Evolutionary conservation across 805 yeast species (phyloP), one percentile per base, ranked within the genome.

Genomic region (Alloascoidea hylecoeti): DNA sequence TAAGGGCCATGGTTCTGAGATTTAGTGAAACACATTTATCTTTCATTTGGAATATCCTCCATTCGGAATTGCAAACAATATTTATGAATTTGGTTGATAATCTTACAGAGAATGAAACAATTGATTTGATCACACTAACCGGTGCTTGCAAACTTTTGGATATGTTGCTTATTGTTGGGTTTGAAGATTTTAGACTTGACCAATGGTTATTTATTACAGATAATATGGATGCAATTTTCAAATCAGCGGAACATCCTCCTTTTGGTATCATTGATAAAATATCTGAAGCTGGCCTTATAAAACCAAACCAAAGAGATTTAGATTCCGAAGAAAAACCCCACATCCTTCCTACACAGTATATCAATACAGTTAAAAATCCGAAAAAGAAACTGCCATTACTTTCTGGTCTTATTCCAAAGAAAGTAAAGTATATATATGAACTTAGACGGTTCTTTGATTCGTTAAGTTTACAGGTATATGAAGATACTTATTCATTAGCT

Each of bases 181-280:
- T 68, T 33, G 96, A 88, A 51, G 95, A 85, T 41, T 67, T 89
- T 63, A 78, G 76, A 56, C 50, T 72, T 55, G 51, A 72, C 43
- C 92, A 85, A 49, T 89, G 97, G 97, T 60, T 92, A 2, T 92
- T 85, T 50, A 70, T 89, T 6, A 66, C 76, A 17, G 84, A 80
- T 47, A 75, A 72, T 14, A 64, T 75, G 14, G 78, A 75, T 42
- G 74, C 78, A 15, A 64, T 70, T 18, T 67, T 63, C 46, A 63
- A 66, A 41, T 57, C 51, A 15, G 43, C 47, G 14, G 55, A 51
- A 9, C 44, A 46, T 17, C 44, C 38, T 12, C 41, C 47, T 6
- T 44, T 52, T 9, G 64, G 75, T 0, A 47, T 75, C 12, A 56
- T 74, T 16, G 86, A 78, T 42, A 54, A 58, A 41, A 54, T 71